A percentile compares a stretch with the other conserved stretches of the same genome.
phyloP scores from a whole-genome alignment of 176 grass and related monocot genomes.

The Lolium rigidum region DNA sequence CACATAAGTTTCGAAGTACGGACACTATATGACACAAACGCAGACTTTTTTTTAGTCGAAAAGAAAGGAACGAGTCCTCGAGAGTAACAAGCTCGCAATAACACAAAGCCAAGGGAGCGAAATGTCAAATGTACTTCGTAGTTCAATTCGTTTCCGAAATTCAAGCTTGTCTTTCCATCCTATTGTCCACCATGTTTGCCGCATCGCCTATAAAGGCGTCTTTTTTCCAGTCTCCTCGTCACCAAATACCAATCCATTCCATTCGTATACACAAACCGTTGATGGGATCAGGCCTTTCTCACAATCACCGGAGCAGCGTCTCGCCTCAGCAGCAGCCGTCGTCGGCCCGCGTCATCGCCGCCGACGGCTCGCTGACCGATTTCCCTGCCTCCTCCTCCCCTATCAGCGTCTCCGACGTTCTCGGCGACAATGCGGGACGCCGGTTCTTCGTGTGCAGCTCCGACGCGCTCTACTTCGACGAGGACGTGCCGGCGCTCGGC shows the following conservation, averaged over 20 bases:
- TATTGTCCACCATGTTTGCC: not conserved
- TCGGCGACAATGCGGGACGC: constrained; percentile 13
- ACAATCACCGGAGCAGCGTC: constrained; percentile 45
- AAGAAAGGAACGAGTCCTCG: not conserved
- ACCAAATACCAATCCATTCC: constrained; percentile 29
- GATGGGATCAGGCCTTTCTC: constrained; percentile 64
- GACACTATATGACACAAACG: not conserved
- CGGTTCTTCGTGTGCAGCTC: constrained; percentile 61
- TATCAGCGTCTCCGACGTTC: constrained; percentile 44
- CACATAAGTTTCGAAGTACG: no score
- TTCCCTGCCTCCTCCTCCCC: not conserved
- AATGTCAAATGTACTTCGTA: not conserved
- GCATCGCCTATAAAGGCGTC: constrained; percentile 23
- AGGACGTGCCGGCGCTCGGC: constrained; percentile 35
- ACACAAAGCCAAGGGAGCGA: not conserved
- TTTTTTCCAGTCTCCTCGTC: not conserved
- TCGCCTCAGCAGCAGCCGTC: constrained; percentile 31
- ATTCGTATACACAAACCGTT: not conserved
- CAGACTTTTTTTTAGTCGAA: not conserved
- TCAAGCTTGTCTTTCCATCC: not conserved
- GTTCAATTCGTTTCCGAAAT: not conserved
- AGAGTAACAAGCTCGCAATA: not conserved
- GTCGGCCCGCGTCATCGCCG: constrained; percentile 54
- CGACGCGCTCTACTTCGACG: constrained; percentile 77
- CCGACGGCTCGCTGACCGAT: constrained; percentile 66